phyloP scores from a whole-genome alignment of 2,329 filamentous ascomycete genomes.

The Exserohilum rostratum region DNA sequence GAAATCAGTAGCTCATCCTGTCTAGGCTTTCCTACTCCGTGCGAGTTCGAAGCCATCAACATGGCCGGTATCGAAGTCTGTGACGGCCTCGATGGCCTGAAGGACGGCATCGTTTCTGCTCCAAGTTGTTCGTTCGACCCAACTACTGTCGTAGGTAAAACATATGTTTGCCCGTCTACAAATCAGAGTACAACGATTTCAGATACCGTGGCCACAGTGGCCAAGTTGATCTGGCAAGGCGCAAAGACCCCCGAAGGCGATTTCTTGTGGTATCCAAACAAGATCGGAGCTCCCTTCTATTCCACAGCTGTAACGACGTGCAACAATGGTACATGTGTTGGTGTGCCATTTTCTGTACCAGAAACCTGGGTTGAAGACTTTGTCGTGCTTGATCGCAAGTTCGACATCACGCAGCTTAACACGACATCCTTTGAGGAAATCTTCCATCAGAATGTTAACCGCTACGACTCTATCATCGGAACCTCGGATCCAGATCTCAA shows the following conservation, averaged over 20 bases:
- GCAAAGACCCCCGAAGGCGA: conserved; percentile 12
- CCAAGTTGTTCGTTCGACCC: conserved; percentile 34
- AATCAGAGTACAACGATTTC: conserved; percentile 14
- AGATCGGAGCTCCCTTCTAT: conserved; percentile 13
- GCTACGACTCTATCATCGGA: conserved; percentile 20
- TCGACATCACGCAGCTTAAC: conserved; percentile 10
- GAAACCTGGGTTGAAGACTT: conserved; percentile 21
- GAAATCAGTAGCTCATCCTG: neutral
- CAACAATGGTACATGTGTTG: conserved; percentile 15
- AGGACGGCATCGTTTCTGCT: conserved; percentile 40
- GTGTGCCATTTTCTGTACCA: conserved; percentile 12
- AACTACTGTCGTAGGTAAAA: conserved; percentile 16
- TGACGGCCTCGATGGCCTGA: conserved; percentile 32
- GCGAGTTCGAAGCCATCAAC: conserved; percentile 31
- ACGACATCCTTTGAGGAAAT: conserved; percentile 11
- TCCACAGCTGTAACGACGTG: conserved; percentile 14
- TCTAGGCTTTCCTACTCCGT: conserved; percentile 16
- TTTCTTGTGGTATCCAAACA: conserved; percentile 21
- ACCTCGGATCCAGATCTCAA: conserved; percentile 16
- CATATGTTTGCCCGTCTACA: conserved; percentile 8
- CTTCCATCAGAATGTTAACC: conserved; percentile 13
- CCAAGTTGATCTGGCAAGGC: conserved; percentile 21
- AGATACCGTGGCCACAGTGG: conserved; percentile 14
- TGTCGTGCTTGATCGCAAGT: conserved; percentile 18
- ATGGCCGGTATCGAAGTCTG: conserved; percentile 25